phyloP scores from a whole-genome alignment of 2,329 filamentous ascomycete genomes.

The Penicillium hordei region DNA sequence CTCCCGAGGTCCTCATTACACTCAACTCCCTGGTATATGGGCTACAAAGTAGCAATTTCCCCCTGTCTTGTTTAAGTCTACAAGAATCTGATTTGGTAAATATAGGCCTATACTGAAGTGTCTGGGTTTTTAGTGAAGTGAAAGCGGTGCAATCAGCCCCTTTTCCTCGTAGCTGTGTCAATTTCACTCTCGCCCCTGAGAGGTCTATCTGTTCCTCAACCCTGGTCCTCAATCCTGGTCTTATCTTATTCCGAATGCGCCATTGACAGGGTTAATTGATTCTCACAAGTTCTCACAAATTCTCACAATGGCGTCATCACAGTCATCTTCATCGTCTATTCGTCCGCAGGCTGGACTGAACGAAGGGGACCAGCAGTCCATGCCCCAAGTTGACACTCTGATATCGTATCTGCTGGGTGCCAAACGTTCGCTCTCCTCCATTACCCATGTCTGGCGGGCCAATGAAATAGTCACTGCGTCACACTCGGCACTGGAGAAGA shows the following conservation, averaged over 20 bases:
- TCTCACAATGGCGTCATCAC: slow-evolving; percentile 33
- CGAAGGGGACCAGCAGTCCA: slow-evolving; percentile 17
- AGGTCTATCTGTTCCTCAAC: background rate
- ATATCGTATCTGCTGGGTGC: slow-evolving; percentile 82
- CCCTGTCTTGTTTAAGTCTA: background rate
- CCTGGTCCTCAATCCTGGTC: background rate
- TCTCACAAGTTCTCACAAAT: background rate
- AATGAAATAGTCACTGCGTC: slow-evolving; percentile 81
- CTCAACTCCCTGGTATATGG: background rate
- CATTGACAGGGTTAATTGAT: slow-evolving; percentile 5
- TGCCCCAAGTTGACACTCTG: slow-evolving; percentile 66
- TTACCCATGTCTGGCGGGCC: slow-evolving; percentile 77
- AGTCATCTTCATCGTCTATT: slow-evolving; percentile 31
- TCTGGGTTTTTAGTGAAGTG: background rate
- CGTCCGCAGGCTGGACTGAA: slow-evolving; percentile 14
- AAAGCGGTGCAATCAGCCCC: background rate
- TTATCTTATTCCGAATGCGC: background rate
- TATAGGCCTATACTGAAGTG: background rate
- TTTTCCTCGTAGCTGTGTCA: slow-evolving; percentile 1
- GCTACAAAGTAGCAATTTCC: background rate
- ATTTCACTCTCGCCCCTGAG: background rate
- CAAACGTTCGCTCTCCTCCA: slow-evolving; percentile 82
- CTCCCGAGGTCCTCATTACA: background rate
- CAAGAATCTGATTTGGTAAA: background rate
- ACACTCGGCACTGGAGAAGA: slow-evolving; percentile 73